Evolutionary conservation across 1,139 yeast genomes (phyloP).

Genomic region (Taphrina wiesneri): DNA sequence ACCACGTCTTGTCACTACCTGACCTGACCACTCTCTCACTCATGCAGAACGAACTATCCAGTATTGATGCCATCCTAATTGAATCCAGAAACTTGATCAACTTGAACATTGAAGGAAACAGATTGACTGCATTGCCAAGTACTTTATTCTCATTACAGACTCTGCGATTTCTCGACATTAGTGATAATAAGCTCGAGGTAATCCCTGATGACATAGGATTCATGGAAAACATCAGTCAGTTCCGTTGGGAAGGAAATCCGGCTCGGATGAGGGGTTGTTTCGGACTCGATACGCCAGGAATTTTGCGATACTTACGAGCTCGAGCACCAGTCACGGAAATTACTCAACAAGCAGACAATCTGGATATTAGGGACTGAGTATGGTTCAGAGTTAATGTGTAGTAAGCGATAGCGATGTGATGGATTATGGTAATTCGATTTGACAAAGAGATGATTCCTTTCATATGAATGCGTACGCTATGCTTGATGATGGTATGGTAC

Average conservation of each 20-base stretch:
- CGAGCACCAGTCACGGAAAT: neutral
- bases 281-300: conserved; percentile 1
- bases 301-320: neutral
- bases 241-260: conserved; percentile 17
- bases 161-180: conserved; percentile 5
- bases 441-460: neutral
- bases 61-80: neutral
- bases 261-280: conserved; percentile 17
- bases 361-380: neutral
- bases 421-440: neutral
- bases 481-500: neutral
- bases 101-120: conserved; percentile 4
- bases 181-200: conserved; percentile 1
- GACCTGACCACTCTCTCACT: neutral
- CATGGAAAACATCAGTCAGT: conserved; percentile 8
- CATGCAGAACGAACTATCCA: neutral
- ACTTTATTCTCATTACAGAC: neutral
- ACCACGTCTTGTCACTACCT: neutral
- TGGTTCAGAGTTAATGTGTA: neutral
- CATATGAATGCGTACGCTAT: neutral
- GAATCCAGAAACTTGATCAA: neutral
- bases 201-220: neutral
- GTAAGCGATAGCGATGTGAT: neutral
- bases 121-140: neutral
- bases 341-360: neutral